These are phyloP conservation scores for Penicillium sp. DNA, from an alignment of 2,329 filamentous ascomycete species.

Conservation along the genomic window DNA sequence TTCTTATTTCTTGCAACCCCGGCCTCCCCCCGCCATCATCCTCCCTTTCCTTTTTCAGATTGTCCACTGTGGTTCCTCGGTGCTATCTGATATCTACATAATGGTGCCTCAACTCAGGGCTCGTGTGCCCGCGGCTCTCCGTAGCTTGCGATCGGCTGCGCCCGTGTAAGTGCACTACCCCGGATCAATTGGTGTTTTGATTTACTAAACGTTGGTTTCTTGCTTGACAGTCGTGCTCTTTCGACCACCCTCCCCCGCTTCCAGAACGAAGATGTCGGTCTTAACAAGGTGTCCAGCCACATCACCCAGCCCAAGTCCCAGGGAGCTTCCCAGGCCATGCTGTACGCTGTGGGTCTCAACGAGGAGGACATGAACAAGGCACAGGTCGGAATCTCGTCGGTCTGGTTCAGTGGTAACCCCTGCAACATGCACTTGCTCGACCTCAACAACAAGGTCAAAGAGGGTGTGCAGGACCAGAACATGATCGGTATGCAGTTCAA, in stretches of 20 bases:
- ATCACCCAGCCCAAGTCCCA: conserved; percentile 98
- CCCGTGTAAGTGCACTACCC: conserved; percentile 14
- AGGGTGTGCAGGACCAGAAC: conserved; percentile 72
- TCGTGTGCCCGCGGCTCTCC: conserved; percentile 28
- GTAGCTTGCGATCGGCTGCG: conserved; percentile 21
- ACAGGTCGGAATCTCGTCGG: conserved; percentile 95
- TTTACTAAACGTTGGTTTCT: conserved; percentile 6
- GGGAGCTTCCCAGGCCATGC: conserved; percentile 97
- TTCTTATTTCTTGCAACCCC: conserved; percentile 19
- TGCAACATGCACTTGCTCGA: conserved; percentile 99
- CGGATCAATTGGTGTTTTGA: conserved; percentile 1
- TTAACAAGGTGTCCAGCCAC: conserved; percentile 80
- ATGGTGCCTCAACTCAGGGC: conserved; percentile 28
- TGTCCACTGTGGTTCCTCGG: conserved; percentile 9
- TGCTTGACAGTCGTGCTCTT: conserved; percentile 32
- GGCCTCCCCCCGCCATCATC: conserved; percentile 12
- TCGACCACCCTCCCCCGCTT: conserved; percentile 50
- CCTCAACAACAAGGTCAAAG: conserved; percentile 75
- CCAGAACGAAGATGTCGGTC: conserved; percentile 45
- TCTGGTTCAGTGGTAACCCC: conserved; percentile 97
- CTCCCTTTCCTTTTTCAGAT: conserved; percentile 9
- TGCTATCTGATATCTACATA: conserved; percentile 11
- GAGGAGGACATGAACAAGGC: conserved; percentile 92
- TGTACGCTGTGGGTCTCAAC: conserved; percentile 88
- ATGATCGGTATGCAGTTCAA: conserved; percentile 97